These are phyloP conservation scores for Sistotremastrum suecicum DNA, from an alignment of 768 basidiomycete genomes.

Conservation along the genomic window DNA sequence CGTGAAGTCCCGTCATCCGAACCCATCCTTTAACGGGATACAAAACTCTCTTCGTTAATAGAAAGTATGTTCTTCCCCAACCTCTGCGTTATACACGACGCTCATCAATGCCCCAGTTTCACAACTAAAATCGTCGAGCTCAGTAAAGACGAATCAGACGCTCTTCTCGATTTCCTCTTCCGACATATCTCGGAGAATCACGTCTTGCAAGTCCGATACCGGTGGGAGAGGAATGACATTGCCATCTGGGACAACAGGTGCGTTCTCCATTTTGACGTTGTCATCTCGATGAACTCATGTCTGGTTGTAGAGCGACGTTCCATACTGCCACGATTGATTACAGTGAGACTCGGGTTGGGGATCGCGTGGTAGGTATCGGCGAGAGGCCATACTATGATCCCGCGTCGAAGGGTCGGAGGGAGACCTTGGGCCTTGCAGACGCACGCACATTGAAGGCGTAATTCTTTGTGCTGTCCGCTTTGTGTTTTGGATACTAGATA, in stretches of 20 bases:
- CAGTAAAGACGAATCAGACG: constrained; percentile 36
- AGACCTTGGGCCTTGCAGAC: constrained; percentile 12
- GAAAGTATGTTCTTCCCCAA: constrained; percentile 18
- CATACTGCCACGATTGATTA: constrained; percentile 17
- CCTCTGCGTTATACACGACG: no score
- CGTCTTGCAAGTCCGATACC: constrained; percentile 39
- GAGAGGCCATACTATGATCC: constrained; percentile 39
- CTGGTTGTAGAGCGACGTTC: not conserved
- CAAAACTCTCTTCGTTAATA: constrained; percentile 43
- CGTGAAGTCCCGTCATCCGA: constrained; percentile 28
- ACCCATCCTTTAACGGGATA: constrained; percentile 48
- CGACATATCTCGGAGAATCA: constrained; percentile 42
- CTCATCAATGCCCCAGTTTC: constrained; percentile 22
- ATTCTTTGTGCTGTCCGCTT: no score
- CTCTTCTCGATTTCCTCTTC: constrained; percentile 32
- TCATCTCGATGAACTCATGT: not conserved
- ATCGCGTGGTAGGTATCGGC: constrained; percentile 39
- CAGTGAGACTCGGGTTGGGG: constrained; percentile 25
- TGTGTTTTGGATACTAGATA: no score
- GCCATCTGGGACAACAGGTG: constrained; percentile 46
- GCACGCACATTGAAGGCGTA: no score
- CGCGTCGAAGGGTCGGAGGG: constrained; percentile 20
- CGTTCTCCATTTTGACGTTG: not conserved
- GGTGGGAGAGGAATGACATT: constrained; percentile 36
- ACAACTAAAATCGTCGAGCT: constrained; percentile 41